Base-by-base conservation (phyloP, 441 rosid genomes). In the Syzygium malaccense region DNA sequence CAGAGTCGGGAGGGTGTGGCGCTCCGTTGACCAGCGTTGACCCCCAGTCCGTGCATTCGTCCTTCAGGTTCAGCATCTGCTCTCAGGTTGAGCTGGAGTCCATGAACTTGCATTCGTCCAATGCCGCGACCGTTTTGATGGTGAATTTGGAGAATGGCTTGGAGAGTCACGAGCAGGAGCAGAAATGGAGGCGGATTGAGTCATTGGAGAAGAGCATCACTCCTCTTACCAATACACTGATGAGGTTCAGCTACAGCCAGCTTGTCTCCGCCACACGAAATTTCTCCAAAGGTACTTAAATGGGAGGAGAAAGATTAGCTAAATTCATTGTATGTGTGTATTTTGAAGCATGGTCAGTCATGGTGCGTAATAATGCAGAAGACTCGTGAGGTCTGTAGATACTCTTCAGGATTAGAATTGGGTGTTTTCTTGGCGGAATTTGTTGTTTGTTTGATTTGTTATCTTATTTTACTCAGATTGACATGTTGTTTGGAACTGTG, bases 11-110 rank as follows among this genome's bases (percentile, higher is more conserved):
- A 51, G 97, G 96, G 7, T 86, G 93, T 51, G 95, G 96, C 37
- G 95, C 96, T 49, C 98, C 93, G 89, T 88, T 95, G 86, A 91
- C 92, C 55, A 96, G 92, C 84, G 94, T 93, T 64, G 99, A 98
- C 62, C 98, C 99, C 41, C 99, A 96, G 45, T 97, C 99, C 13
- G 97, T 95, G 6, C 99, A 98, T 88, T 98, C 99, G 32, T 98
- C 99, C 89, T 98, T 97, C 94, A 93, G 99, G 92, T 97, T 97
- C 92, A 97, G 97, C 89, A 91, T 97, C 78, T 97, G 99, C 91
- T 94, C 99, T 85, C 98, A 97, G 87, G 96, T 94, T 25, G 99
- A 98, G 96, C 94, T 97, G 25, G 99, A 98, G 90, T 95, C 98
- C 54, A 92, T 98, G 95, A 95, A 94, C 91, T 93, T 95, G 85